phyloP scores from a whole-genome alignment of 352 stramenopile genomes.

The Pythium guiyangense region DNA sequence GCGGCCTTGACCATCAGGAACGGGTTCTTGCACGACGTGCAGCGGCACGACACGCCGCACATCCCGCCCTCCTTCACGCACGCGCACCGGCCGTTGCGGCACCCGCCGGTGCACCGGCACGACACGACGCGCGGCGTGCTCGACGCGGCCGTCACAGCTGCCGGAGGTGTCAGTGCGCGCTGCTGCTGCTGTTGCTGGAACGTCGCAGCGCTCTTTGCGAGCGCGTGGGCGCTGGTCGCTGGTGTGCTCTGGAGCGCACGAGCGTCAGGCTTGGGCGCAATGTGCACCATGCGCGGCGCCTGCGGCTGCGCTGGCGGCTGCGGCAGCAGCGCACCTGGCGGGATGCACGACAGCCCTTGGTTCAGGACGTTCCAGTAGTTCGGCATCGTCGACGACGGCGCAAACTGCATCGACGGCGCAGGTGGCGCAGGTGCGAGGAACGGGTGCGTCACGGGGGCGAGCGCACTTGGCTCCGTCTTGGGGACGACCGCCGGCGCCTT shows the following conservation, averaged over 20 bases:
- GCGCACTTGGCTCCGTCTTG: slow-evolving; percentile 9
- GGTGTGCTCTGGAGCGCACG: slow-evolving; percentile 15
- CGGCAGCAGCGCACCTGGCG: slow-evolving; percentile 14
- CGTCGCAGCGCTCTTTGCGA: neutral
- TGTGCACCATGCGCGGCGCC: slow-evolving; percentile 58
- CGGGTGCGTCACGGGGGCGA: neutral
- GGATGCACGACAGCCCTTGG: slow-evolving; percentile 34
- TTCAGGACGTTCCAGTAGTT: slow-evolving; percentile 88
- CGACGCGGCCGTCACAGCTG: slow-evolving; percentile 1
- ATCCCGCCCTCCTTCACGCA: slow-evolving; percentile 82
- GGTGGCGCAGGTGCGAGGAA: neutral
- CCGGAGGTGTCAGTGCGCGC: neutral
- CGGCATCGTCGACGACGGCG: slow-evolving; percentile 63
- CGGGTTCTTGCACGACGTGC: slow-evolving; percentile 85
- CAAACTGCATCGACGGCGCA: slow-evolving; percentile 38
- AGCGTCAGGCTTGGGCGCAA: slow-evolving; percentile 63
- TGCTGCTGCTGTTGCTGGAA: slow-evolving; percentile 4
- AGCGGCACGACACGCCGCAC: slow-evolving; percentile 69
- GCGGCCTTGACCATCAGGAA: slow-evolving; percentile 79
- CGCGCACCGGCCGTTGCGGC: slow-evolving; percentile 73
- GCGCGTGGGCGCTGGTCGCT: neutral
- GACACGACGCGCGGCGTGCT: slow-evolving; percentile 48
- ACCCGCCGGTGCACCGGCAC: slow-evolving; percentile 76
- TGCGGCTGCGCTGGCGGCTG: slow-evolving; percentile 7
- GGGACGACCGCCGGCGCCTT: slow-evolving; percentile 1